A percentile compares a stretch with the other conserved stretches of the same genome.
These are phyloP conservation scores for Ulmus americana DNA, from an alignment of 331 rosid genomes.

Conservation along the genomic window DNA sequence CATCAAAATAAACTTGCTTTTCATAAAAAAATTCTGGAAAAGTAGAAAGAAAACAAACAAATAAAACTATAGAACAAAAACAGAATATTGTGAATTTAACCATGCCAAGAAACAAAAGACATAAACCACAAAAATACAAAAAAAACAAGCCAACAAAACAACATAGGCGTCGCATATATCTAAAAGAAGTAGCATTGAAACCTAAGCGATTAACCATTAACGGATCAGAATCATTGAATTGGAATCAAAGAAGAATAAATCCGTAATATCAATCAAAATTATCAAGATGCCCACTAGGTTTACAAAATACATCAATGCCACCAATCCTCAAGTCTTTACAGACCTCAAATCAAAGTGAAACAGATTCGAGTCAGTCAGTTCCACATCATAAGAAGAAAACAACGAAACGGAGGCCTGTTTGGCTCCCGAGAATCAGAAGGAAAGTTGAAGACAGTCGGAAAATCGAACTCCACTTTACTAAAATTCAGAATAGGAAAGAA, in stretches of 20 bases:
- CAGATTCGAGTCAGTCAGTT: not conserved
- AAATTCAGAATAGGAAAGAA: not conserved
- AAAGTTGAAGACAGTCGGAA: not conserved
- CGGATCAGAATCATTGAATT: conserved; percentile 4
- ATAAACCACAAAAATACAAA: not conserved
- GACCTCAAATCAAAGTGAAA: not conserved
- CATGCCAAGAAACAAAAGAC: not conserved
- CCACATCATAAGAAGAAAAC: not conserved
- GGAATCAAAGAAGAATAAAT: not conserved
- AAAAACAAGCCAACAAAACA: not conserved
- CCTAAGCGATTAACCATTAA: not conserved
- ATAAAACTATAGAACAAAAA: no score
- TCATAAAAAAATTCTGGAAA: no score
- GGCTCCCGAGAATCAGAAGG: not conserved
- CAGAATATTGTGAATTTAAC: not conserved
- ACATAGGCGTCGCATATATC: not conserved
- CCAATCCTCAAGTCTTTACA: not conserved
- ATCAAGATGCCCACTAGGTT: not conserved
- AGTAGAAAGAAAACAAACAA: no score
- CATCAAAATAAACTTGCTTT: no score
- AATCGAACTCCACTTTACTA: not conserved
- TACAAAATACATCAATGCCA: not conserved
- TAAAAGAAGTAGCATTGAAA: not conserved
- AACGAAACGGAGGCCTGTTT: not conserved
- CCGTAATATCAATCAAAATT: not conserved